Percentiles rank a stretch among this genome's conserved stretches.
phyloP scores from a whole-genome alignment of 2,329 filamentous ascomycete species.

The Fusarium sp. region DNA sequence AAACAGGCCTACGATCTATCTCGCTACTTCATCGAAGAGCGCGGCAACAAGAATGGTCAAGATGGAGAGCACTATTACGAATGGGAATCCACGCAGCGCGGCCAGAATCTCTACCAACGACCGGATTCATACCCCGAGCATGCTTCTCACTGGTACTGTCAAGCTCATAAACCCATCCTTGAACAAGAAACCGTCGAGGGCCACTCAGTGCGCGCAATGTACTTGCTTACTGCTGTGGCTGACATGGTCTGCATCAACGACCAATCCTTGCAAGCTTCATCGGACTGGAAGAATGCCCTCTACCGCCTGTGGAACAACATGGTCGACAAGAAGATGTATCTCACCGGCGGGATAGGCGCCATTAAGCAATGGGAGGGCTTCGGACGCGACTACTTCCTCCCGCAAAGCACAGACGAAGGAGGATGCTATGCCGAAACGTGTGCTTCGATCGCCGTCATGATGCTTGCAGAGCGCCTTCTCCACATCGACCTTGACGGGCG shows the following conservation, averaged over 20 bases:
- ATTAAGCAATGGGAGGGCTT: slow-evolving; percentile 50
- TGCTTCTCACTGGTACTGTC: slow-evolving; percentile 4
- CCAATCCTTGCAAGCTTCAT: slow-evolving; percentile 31
- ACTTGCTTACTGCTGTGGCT: slow-evolving; percentile 67
- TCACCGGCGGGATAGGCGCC: slow-evolving; percentile 70
- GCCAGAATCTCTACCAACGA: background rate
- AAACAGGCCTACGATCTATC: slow-evolving; percentile 58
- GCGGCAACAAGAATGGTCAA: slow-evolving; percentile 57
- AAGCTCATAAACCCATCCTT: background rate
- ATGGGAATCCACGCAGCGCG: background rate
- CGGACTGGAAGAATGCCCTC: slow-evolving; percentile 53
- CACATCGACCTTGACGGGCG: slow-evolving; percentile 63
- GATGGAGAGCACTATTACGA: background rate
- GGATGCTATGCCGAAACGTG: slow-evolving; percentile 30
- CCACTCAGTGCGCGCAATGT: slow-evolving; percentile 70
- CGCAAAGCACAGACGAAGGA: slow-evolving; percentile 19
- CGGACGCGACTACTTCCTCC: slow-evolving; percentile 34
- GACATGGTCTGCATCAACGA: slow-evolving; percentile 57
- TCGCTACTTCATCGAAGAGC: slow-evolving; percentile 67
- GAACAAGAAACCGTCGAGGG: slow-evolving; percentile 48
- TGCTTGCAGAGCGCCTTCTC: slow-evolving; percentile 67
- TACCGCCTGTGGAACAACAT: slow-evolving; percentile 68
- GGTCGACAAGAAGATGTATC: slow-evolving; percentile 70
- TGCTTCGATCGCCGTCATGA: slow-evolving; percentile 60
- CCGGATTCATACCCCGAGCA: background rate